A percentile compares a stretch with the other conserved stretches of the same genome.
phyloP scores from a whole-genome alignment of 495 filamentous ascomycete genomes.

The Aspergillus kassunensis region DNA sequence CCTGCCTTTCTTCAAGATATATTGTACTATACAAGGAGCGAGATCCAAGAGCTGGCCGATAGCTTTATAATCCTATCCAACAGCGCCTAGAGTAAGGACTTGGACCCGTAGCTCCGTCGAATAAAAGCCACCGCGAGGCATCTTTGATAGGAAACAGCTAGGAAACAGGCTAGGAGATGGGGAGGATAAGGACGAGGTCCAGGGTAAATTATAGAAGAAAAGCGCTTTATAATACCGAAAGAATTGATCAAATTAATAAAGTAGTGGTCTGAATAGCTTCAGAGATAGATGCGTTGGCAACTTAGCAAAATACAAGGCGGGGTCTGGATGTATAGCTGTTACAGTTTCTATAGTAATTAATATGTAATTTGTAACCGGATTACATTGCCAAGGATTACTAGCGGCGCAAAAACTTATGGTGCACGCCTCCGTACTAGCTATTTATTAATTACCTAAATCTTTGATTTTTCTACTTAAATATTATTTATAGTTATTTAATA shows the following conservation, averaged over 20 bases:
- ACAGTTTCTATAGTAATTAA: background rate
- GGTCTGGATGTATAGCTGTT: background rate
- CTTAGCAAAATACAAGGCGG: background rate
- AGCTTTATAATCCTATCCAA: background rate
- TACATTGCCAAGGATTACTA: background rate
- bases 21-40: background rate
- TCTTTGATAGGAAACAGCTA: background rate
- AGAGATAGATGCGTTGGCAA: background rate
- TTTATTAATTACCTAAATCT: too few species aligned
- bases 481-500: too few species aligned
- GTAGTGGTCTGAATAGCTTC: background rate
- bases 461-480: too few species aligned
- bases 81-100: background rate
- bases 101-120: background rate
- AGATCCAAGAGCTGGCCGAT: background rate
- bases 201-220: background rate
- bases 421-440: background rate
- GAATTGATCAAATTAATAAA: background rate
- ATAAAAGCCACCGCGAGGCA: background rate
- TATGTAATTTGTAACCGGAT: background rate
- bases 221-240: background rate
- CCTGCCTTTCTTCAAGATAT: background rate
- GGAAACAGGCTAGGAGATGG: background rate
- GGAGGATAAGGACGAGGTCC: background rate
- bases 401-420: background rate